These are phyloP conservation scores for Hericium erinaceus DNA, from an alignment of 768 basidiomycete genomes.

Conservation along the genomic window DNA sequence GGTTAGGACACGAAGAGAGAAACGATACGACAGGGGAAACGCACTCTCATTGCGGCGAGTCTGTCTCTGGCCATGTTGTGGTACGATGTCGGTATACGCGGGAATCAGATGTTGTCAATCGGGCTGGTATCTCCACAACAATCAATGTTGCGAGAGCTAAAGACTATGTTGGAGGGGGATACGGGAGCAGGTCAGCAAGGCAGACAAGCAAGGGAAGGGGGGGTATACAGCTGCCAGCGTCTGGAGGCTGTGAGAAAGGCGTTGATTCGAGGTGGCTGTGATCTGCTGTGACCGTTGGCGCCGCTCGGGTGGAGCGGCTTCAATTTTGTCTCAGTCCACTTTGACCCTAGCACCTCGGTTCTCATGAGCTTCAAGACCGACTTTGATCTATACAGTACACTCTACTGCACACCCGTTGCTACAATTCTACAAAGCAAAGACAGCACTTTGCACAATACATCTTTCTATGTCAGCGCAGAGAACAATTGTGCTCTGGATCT, in stretches of 20 bases:
- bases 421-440: no score
- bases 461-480: no score
- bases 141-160: slow-evolving; percentile 15
- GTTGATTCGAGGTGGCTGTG: background rate
- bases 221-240: background rate
- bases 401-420: no score
- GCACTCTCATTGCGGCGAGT: slow-evolving; percentile 78
- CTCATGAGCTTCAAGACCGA: no score
- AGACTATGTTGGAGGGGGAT: background rate
- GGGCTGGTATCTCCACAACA: slow-evolving; percentile 8
- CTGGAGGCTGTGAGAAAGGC: background rate
- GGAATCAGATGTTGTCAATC: background rate
- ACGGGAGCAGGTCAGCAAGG: background rate
- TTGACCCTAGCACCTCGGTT: no score
- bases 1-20: slow-evolving; percentile 5
- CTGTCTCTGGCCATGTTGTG: slow-evolving; percentile 75
- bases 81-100: background rate
- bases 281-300: background rate
- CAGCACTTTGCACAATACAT: no score
- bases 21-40: slow-evolving; percentile 17
- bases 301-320: no score
- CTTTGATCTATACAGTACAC: no score
- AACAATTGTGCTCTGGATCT: background rate
- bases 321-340: background rate
- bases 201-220: background rate